Evolutionary conservation across 2,329 filamentous ascomycete genomes (phyloP).

Genomic region (Simplicillium aogashimaense): DNA sequence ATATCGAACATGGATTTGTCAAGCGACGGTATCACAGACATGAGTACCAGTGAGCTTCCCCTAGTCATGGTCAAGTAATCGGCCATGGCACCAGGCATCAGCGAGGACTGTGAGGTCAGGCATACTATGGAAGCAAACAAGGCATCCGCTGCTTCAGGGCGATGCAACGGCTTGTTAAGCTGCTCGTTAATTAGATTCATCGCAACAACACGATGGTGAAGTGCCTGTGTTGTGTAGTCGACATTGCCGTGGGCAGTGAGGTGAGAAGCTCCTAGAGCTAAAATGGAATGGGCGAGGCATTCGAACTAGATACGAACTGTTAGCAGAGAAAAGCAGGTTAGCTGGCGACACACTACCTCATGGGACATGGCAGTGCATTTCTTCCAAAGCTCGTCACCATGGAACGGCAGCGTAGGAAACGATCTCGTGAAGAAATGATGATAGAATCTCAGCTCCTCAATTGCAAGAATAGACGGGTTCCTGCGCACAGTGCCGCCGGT

Average conservation of each 20-base stretch:
- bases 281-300: conserved; percentile 24
- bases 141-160: conserved; percentile 21
- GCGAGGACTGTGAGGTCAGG: conserved; percentile 22
- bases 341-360: conserved; percentile 12
- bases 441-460: conserved; percentile 38
- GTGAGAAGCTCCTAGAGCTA: conserved; percentile 26
- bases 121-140: conserved; percentile 23
- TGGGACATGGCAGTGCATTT: conserved; percentile 23
- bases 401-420: conserved; percentile 24
- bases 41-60: conserved; percentile 15
- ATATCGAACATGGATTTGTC: conserved; percentile 12
- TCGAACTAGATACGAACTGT: conserved; percentile 18
- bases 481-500: conserved; percentile 3
- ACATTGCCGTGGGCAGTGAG: conserved; percentile 18
- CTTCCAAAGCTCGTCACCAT: conserved; percentile 20
- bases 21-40: conserved; percentile 11
- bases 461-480: conserved; percentile 17
- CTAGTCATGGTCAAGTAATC: conserved; percentile 26
- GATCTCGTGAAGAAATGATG: conserved; percentile 37
- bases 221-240: conserved; percentile 17
- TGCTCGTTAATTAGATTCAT: conserved; percentile 23
- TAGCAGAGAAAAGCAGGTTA: too few relatives aligned
- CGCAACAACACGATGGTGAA: conserved; percentile 23
- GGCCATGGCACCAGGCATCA: conserved; percentile 25
- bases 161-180: conserved; percentile 14